Percentiles rank a stretch among this genome's conserved stretches.
phyloP scores from a whole-genome alignment of 2,329 filamentous ascomycete genomes.

The Coniochaeta sp. region DNA sequence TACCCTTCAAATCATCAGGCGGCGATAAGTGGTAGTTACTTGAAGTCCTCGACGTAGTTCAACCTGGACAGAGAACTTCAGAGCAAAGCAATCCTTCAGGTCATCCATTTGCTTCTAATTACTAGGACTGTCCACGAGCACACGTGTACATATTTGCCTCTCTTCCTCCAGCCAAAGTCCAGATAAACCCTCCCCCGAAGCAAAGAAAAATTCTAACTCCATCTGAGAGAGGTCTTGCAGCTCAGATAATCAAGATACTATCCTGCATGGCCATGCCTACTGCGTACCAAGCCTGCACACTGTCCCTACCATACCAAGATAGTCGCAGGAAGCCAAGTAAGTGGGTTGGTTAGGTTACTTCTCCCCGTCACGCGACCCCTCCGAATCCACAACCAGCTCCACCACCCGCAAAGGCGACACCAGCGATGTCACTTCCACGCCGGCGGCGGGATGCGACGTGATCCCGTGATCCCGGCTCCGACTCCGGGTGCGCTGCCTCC shows the following conservation, averaged over 20 bases:
- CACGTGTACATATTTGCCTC: not conserved
- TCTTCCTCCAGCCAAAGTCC: not conserved
- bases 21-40: not conserved
- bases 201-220: not conserved
- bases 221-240: not conserved
- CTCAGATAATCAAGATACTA: not conserved
- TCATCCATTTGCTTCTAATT: not conserved
- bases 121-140: not conserved
- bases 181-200: not conserved
- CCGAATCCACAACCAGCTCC: not conserved
- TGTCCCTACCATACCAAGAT: not conserved
- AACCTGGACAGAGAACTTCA: not conserved
- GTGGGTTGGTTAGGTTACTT: not conserved
- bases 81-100: not conserved
- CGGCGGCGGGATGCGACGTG: not conserved
- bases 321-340: not conserved
- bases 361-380: not conserved
- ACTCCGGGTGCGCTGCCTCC: constrained; percentile 29
- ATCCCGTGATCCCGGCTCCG: constrained; percentile 20
- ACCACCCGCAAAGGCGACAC: not conserved
- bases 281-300: not conserved
- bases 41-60: not conserved
- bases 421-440: not conserved
- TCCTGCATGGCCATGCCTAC: not conserved
- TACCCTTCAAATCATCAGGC: not conserved